Base-by-base conservation (phyloP, 2,329 filamentous ascomycete genomes). In the Talaromyces sp. region DNA sequence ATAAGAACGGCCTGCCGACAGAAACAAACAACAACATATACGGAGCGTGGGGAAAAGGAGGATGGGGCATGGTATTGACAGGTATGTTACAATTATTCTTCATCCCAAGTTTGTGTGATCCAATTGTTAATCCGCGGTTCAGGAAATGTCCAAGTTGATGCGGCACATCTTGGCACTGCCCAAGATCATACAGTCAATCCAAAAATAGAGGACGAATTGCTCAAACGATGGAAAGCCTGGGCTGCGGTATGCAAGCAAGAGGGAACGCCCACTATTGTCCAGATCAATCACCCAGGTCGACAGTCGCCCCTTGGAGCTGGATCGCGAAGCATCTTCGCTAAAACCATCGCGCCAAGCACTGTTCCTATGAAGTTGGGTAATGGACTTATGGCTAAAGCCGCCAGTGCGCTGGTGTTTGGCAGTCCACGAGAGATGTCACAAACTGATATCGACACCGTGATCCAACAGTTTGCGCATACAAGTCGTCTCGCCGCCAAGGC, bases 391-490 rank as follows among this genome's bases (percentile, higher is more conserved):
- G 73, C 79, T 29, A 71, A 71, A 0, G n/a, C 70, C 6, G 29
- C 70, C 26, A 65, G 66, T 26, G 57, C 60, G 29, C 31, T 75
- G 24, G 61, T 67, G 1, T 74, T 75, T 61, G 81, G 83, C 2
- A 81, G 78, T 0, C 85, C 86, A 0, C 77, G 80, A 51, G 85
- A 80, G 56, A 84, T 88, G 82, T 81, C 76, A 0, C 29, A 70
- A 0, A 68, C 69, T 0, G 85, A 88, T 43, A 85, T 88, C 50
- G 73, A 80, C 19, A 72, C 76, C 0, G 80, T 84, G 0, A 76
- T 85, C 9, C 66, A 69, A 7, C 77, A 80, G 51, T 88, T 87
- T 62, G 81, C 80, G 0, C 71, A 77, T 26, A 79, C 77, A 0
- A 85, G 86, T 0, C 74, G 77, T 6, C 66, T 86, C 3, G 75